phyloP scores from a whole-genome alignment of 116 monocot species.

The Posidonia oceanica region DNA sequence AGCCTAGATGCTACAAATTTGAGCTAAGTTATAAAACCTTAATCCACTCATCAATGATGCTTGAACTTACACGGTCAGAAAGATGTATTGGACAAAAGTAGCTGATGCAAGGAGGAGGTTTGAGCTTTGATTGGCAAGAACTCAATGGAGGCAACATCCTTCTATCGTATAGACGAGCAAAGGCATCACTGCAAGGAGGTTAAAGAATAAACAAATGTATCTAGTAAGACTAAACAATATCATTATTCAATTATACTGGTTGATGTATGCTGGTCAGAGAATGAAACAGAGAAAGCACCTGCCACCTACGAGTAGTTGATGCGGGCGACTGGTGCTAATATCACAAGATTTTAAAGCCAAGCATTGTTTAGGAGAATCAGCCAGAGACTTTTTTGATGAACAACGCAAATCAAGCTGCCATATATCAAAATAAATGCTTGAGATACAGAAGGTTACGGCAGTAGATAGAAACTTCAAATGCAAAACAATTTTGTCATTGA shows the following conservation, averaged over 20 bases:
- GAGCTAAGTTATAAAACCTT: too few species aligned
- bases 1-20: too few species aligned
- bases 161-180: constrained; percentile 92
- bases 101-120: constrained; percentile 65
- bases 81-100: constrained; percentile 92
- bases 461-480: too few species aligned
- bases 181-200: constrained; percentile 59
- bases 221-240: too few species aligned
- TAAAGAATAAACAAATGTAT: neutral
- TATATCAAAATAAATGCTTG: neutral
- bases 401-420: constrained; percentile 81
- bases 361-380: constrained; percentile 47
- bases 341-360: constrained; percentile 88
- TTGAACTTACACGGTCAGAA: constrained; percentile 65
- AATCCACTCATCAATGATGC: neutral
- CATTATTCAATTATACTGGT: neutral
- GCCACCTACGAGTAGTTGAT: constrained; percentile 93
- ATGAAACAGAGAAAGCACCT: constrained; percentile 29
- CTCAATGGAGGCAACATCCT: constrained; percentile 89
- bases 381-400: constrained; percentile 75
- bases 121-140: constrained; percentile 48
- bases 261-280: neutral
- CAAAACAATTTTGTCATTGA: too few species aligned
- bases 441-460: neutral
- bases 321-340: constrained; percentile 75